Evolutionary conservation across 1,139 yeast genomes (phyloP), one percentile per base, ranked within the genome.

Genomic region (Casaregolazyma lundiana): DNA sequence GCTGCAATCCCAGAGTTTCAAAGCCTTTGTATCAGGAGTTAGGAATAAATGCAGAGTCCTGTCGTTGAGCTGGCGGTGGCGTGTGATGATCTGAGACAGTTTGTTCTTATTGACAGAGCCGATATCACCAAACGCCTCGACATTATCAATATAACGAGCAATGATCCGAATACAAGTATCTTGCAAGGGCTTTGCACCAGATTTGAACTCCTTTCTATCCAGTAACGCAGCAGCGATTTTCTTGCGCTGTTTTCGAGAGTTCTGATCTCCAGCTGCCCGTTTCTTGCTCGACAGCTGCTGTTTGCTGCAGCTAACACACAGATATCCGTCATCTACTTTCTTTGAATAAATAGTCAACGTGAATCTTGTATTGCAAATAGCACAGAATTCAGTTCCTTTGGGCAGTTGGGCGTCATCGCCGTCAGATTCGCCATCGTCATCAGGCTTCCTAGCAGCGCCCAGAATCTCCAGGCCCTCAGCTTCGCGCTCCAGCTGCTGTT

Each of bases 1-100:
- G 1, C 96, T 88, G 63, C 98, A 92, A 66, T 92, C 98, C 92
- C 96, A 88, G 52, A 92, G 80, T 54, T 84, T 84, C 36, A 92
- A 65, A 3, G 67, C 61, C 48, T 67, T 75, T 45, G 80, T 64
- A 16, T 74, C 71, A 0, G 88, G 77, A 43, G 80, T 79, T 45
- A 92, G 67, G 61, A 92, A 92, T 42, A 92, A 69, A 42, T 80
- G 69, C 60, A 90, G 64, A 0, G 97, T 89, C 17, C 75, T 69
- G 54, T 84, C 79, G 58, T 83, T 77, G 43, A 92, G 69, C 0
- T 92, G 84, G 44, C 98, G 69, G 63, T 89, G 92, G 49, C 85
- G 81, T 29, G 94, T 80, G 30, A 92, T 66, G 51, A 94, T 90
- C 49, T 79, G 75, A 13, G 89, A 75, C 43, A 88, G 82, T 63